Conservation (phyloP, 2,329 filamentous ascomycete species). For the Curvularia sp. region DNA sequence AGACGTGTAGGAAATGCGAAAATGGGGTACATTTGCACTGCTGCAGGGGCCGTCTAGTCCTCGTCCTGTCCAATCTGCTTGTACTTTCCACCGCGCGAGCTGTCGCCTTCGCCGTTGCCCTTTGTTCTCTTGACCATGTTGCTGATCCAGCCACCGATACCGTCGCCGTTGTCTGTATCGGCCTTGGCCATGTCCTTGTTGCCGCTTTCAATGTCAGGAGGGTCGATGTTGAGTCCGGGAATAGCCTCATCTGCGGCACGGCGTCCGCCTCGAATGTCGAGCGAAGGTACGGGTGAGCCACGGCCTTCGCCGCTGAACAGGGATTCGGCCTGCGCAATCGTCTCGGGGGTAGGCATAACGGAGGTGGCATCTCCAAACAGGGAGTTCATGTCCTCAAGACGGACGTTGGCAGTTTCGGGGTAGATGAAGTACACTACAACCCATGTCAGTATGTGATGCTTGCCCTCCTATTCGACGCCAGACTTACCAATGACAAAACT, state of each 20-base stretch:
- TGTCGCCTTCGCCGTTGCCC: conserved; percentile 54
- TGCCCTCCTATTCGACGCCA: neutral
- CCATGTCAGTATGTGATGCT: conserved; percentile 29
- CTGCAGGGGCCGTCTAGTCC: conserved; percentile 22
- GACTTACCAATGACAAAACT: conserved; percentile 94
- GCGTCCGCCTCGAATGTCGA: conserved; percentile 68
- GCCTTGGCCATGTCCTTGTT: conserved; percentile 55
- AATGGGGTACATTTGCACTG: conserved; percentile 17
- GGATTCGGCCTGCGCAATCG: conserved; percentile 81
- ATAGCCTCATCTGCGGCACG: conserved; percentile 66
- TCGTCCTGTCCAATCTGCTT: conserved; percentile 56
- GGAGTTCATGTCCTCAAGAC: conserved; percentile 94
- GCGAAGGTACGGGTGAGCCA: conserved; percentile 80
- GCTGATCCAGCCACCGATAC: conserved; percentile 73
- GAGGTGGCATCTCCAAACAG: conserved; percentile 94
- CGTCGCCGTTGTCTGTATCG: conserved; percentile 55
- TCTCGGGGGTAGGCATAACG: conserved; percentile 77
- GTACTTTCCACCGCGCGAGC: conserved; percentile 56
- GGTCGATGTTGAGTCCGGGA: conserved; percentile 81
- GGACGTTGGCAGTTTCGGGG: conserved; percentile 93
- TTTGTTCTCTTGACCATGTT: conserved; percentile 67
- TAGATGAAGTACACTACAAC: conserved; percentile 91
- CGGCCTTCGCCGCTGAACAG: conserved; percentile 69
- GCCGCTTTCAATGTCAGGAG: conserved; percentile 67
- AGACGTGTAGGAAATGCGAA: conserved; percentile 28